phyloP scores from a whole-genome alignment of 768 basidiomycete genomes.

The Termitomyces sp. region DNA sequence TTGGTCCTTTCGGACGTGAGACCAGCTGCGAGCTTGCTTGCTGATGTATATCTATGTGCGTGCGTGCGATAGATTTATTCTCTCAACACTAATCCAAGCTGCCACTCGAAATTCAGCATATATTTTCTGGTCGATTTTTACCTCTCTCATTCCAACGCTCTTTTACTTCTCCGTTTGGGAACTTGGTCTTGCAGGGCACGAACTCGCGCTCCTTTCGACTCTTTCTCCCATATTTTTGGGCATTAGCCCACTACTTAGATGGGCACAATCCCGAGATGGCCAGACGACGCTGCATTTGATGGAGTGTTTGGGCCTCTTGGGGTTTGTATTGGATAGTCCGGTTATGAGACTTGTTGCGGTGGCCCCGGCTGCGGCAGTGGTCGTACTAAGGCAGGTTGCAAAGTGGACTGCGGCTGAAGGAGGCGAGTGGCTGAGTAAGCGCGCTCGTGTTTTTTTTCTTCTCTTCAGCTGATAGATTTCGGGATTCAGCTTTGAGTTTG shows the following conservation, averaged over 20 bases:
- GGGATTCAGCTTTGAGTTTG: slow-evolving; percentile 49
- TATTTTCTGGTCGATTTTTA: slow-evolving; percentile 80
- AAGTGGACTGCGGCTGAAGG: slow-evolving; percentile 41
- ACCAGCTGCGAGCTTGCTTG: slow-evolving; percentile 24
- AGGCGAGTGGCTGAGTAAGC: slow-evolving; percentile 35
- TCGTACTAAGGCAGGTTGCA: slow-evolving; percentile 43
- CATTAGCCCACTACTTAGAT: slow-evolving; percentile 34
- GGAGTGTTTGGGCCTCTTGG: slow-evolving; percentile 46
- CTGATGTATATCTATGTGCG: slow-evolving; percentile 56
- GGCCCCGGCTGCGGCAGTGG: slow-evolving; percentile 43
- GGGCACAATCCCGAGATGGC: slow-evolving; percentile 43
- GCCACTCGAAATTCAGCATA: slow-evolving; percentile 41
- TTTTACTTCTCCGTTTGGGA: slow-evolving; percentile 95
- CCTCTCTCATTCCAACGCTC: slow-evolving; percentile 68
- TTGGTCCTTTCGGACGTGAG: slow-evolving; percentile 13
- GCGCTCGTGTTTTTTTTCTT: slow-evolving; percentile 30
- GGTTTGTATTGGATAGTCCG: slow-evolving; percentile 47
- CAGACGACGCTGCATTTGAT: slow-evolving; percentile 41
- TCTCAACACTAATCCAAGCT: neutral
- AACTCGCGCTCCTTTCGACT: slow-evolving; percentile 65
- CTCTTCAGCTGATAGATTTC: neutral
- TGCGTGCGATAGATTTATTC: neutral
- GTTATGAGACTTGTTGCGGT: slow-evolving; percentile 52
- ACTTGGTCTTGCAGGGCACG: slow-evolving; percentile 78
- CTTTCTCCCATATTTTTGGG: slow-evolving; percentile 65